Evolutionary conservation across 78 protist genomes (phyloP), one percentile per base, ranked within the genome.

Genomic region (Dictyostelium brefeldianum): DNA sequence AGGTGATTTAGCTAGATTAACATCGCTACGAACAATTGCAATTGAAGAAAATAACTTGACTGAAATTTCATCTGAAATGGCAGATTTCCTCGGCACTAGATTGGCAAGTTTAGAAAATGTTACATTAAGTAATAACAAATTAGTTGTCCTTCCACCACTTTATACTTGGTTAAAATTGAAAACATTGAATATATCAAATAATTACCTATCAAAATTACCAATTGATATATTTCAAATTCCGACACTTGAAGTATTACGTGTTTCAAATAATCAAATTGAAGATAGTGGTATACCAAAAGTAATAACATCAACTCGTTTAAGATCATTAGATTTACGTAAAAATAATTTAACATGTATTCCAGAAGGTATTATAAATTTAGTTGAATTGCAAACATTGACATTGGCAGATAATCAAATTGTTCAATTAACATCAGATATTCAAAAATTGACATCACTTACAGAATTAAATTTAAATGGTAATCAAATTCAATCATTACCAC

Each of bases 1-100:
- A 29, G 92, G 92, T 47, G 92, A 85, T 75, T 65, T 85, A 43
- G 92, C 92, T 46, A 71, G 92, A 75, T 62, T 85, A 27, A 75
- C 77, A 11, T 74, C 81, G 48, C 29, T 85, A 5, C 54, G 70
- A 75, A 59, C 83, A 8, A 74, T 85, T 20, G 18, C 48, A 9
- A 85, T 85, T 11, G 92, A 85, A 18, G 92, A 85, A 36, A 85
- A 85, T 85, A 73, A 85, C 62, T 53, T 85, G 11, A n/a, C 83
- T 0, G 92, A 85, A 50, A 85, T 85, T 20, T 59, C 83, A 62
- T 36, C 75, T 2, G 81, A 75, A 17, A 71, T 75, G 81, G 70
- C 92, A 0, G 92, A 85, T 56, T 85, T 85, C 67, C 20, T 85
- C 2, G 92, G 92, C 18, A 62, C 62, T 25, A 36, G 83, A 17